phyloP scores from a whole-genome alignment of 139 green algal species.

The Yamagishiella unicocca region DNA sequence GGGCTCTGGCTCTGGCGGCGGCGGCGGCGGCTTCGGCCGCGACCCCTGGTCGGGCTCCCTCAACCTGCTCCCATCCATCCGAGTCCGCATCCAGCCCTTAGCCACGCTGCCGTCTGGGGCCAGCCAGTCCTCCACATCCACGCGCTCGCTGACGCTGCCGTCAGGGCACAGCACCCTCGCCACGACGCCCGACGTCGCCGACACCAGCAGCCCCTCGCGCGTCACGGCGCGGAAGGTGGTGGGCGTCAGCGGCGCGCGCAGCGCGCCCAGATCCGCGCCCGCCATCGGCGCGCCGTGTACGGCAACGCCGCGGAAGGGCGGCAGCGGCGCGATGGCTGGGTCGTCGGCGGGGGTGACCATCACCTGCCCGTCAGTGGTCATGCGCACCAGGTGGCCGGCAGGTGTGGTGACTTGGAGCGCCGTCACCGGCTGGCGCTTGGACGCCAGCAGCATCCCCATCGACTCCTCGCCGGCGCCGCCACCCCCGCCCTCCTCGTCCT shows the following conservation, averaged over 20 bases:
- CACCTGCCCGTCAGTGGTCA: conserved; percentile 60
- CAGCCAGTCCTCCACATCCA: conserved; percentile 46
- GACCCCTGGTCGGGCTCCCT: conserved; percentile 54
- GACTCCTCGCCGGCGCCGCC: not conserved
- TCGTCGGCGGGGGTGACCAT: conserved; percentile 33
- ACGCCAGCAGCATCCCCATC: too few species aligned
- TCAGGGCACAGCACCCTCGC: conserved; percentile 58
- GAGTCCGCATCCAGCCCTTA: conserved; percentile 49
- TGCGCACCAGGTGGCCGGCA: conserved; percentile 42
- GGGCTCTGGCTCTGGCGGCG: conserved; percentile 5
- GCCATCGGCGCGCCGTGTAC: conserved; percentile 60
- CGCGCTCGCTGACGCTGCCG: conserved; percentile 54
- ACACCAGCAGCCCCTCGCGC: conserved; percentile 51
- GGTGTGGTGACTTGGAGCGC: conserved; percentile 48
- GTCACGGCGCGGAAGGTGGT: conserved; percentile 61
- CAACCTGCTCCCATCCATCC: conserved; percentile 53
- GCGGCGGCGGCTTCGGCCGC: conserved; percentile 1
- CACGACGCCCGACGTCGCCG: conserved; percentile 27
- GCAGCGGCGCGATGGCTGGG: not conserved
- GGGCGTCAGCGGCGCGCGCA: conserved; percentile 20
- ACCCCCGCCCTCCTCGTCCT: not conserved
- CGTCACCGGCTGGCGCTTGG: not conserved
- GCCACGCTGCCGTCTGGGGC: conserved; percentile 14
- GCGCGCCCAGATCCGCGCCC: conserved; percentile 42
- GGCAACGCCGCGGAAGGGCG: conserved; percentile 51